Conservation (phyloP, 2,329 filamentous ascomycete species). For the Geosmithia putterillii region DNA sequence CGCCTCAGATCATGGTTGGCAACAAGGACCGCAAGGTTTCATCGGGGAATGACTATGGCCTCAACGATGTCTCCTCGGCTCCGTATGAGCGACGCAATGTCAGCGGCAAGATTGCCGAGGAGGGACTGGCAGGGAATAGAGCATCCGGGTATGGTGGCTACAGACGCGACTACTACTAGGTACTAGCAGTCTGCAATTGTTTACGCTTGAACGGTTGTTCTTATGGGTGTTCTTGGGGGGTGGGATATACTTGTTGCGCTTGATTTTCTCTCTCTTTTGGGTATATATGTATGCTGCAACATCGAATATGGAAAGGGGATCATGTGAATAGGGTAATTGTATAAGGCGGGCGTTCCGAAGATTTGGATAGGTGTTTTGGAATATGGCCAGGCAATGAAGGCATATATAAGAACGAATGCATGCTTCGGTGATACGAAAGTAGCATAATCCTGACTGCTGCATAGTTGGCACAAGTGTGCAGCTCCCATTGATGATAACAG, state of each 20-base stretch:
- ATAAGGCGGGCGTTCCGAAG: too few relatives aligned
- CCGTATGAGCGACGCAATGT: slow-evolving; percentile 43
- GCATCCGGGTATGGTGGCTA: slow-evolving; percentile 8
- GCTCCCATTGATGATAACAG: too few relatives aligned
- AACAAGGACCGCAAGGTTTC: slow-evolving; percentile 37
- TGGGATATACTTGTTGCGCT: neutral
- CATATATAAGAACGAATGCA: too few relatives aligned
- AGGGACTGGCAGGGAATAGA: slow-evolving; percentile 39
- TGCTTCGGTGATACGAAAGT: too few relatives aligned
- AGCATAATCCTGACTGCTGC: too few relatives aligned
- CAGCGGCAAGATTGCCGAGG: slow-evolving; percentile 62
- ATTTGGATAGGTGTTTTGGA: too few relatives aligned
- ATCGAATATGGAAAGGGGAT: too few relatives aligned
- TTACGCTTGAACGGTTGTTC: neutral
- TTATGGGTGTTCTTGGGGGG: neutral
- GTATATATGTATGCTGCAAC: too few relatives aligned
- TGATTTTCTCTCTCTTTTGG: neutral
- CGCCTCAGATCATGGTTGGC: slow-evolving; percentile 41
- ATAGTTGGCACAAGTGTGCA: too few relatives aligned
- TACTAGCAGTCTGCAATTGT: neutral
- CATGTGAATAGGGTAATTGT: too few relatives aligned
- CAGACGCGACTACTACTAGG: neutral
- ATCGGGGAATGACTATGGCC: slow-evolving; percentile 43
- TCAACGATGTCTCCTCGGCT: slow-evolving; percentile 14
- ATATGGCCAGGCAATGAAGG: too few relatives aligned